Base-by-base conservation (phyloP, 768 basidiomycete species). In the Lentinula raphanica region DNA sequence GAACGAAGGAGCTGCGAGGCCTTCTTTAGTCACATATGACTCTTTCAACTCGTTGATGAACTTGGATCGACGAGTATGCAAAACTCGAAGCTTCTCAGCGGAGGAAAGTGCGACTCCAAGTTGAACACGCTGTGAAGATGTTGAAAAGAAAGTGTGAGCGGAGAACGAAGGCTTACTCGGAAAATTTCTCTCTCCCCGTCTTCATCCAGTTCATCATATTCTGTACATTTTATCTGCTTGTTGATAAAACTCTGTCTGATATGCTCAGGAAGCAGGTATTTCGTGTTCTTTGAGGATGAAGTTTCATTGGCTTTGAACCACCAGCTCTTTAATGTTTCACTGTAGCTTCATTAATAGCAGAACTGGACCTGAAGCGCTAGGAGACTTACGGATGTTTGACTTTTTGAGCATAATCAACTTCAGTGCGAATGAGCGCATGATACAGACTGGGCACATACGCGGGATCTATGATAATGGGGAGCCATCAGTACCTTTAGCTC, bases 191-290 rank as follows among this genome's bases (percentile, higher is more conserved):
- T 66, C 53, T 77, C 76, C 12, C 72, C 70, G 3, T 65, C 54
- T 48, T 72, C 73, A 2, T 64, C 59, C 3, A 77, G 63, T 19
- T 78, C 74, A 61, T 69, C 66, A 56, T 78, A 83, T 60, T 83
- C 82, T 44, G 82, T 71, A 58, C 83, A 84, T 1, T 79, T 75
- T 6, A 83, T 72, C 58, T 82, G 80, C 64, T 82, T 82, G 56
- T 76, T 79, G 28, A 71, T 64, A 60, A 84, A 83, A 3, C 74
- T 19, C 17, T 71, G 78, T 60, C 56, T 70, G 60, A 76, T 79
- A 39, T 61, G 68, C 2, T 72, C 71, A 0, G 76, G 77, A 1
- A 79, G 63, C 1, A 68, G 54, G 64, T 15, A 11, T 31, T 46
- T 46, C 21, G 19, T 19, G 3, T 19, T 44, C 29, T 54, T 63